Evolutionary conservation across 495 filamentous ascomycete genomes (phyloP).

Genomic region (Hypoxylon fragiforme): DNA sequence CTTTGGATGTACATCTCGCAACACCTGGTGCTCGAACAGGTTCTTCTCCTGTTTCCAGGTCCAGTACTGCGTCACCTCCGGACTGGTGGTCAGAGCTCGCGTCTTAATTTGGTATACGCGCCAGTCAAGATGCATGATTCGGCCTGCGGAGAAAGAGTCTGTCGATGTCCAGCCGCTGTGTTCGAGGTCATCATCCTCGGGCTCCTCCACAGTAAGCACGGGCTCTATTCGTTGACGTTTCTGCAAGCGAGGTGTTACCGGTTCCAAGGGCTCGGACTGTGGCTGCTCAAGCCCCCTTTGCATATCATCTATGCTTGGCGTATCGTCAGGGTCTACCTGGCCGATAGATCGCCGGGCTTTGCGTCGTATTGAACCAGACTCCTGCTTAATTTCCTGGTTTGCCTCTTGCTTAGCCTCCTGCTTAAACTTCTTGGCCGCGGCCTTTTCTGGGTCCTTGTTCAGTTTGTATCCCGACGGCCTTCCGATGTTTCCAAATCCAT

Average conservation of each 20-base stretch:
- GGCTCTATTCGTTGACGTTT: constrained; percentile 33
- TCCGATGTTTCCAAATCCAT: constrained; percentile 52
- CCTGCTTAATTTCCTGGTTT: too few relatives aligned
- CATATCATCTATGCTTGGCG: constrained; percentile 15
- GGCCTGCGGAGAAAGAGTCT: constrained; percentile 46
- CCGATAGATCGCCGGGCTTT: constrained; percentile 33
- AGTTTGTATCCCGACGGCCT: constrained; percentile 47
- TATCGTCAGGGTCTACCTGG: constrained; percentile 32
- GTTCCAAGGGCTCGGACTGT: constrained; percentile 24
- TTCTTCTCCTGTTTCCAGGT: constrained; percentile 44
- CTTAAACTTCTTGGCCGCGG: constrained; percentile 28
- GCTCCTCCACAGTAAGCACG: constrained; percentile 6
- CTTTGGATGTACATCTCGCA: constrained; percentile 43
- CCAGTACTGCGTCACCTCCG: constrained; percentile 54
- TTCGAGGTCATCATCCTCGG: constrained; percentile 39
- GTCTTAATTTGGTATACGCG: constrained; percentile 53
- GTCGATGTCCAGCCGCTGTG: constrained; percentile 48
- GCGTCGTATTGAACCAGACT: constrained; percentile 19
- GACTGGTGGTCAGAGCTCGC: constrained; percentile 40
- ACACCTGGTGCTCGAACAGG: constrained; percentile 52
- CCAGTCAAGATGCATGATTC: constrained; percentile 48
- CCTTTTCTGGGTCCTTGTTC: constrained; percentile 26
- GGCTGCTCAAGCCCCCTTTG: constrained; percentile 17
- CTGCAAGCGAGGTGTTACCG: constrained; percentile 29
- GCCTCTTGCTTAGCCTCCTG: constrained; percentile 10